Base-by-base conservation (phyloP, 2,329 filamentous ascomycete genomes). In the Leptographium galeiforme region DNA sequence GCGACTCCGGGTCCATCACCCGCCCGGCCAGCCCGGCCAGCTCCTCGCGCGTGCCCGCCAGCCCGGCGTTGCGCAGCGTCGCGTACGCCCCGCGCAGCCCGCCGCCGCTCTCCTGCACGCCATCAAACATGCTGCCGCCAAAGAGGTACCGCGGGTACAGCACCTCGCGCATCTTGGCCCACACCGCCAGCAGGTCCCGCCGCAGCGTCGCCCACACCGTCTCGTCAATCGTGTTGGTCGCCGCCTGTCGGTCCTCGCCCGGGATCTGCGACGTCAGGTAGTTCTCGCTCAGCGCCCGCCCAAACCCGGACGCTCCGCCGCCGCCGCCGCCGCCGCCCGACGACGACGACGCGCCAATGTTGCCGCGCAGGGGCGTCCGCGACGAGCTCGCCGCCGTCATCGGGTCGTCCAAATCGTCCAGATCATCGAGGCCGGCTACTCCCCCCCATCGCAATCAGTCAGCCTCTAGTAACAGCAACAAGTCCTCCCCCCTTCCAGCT, bases 131-230 rank as follows among this genome's bases (percentile, higher is more conserved):
- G 55, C 77, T 80, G 34, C 81, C 81, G 39, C 79, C 79, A 30
- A 98, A 84, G 49, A 98, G 77, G 71, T 97, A 97, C 64, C 90
- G 90, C 18, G 93, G 93, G 70, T 89, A 98, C 56, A 98, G 80
- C 41, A 98, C 93, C 74, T 96, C 91, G 68, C 87, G 84, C 84
- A 98, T 89, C 77, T 98, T 98, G 71, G 88, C 87, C 91, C 93
- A 97, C 39, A 97, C 89, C 32, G 89, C 93, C 8, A 91, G 71
- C 59, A 98, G 72, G 68, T 98, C 93, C 60, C 93, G 85, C 51
- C 87, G 88, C 56, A 98, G 75, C n/a, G 93, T 98, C 45, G 91
- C 88, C 93, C 93, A 98, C 43, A 98, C 93, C 2, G 83, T 84
- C 72, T 98, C 93, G 68, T 98, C 93, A 67, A 98, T 94, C 47